These are phyloP conservation scores for Kalaharituber pfeilii DNA, from an alignment of 2,329 filamentous ascomycete species.

Conservation along the genomic window DNA sequence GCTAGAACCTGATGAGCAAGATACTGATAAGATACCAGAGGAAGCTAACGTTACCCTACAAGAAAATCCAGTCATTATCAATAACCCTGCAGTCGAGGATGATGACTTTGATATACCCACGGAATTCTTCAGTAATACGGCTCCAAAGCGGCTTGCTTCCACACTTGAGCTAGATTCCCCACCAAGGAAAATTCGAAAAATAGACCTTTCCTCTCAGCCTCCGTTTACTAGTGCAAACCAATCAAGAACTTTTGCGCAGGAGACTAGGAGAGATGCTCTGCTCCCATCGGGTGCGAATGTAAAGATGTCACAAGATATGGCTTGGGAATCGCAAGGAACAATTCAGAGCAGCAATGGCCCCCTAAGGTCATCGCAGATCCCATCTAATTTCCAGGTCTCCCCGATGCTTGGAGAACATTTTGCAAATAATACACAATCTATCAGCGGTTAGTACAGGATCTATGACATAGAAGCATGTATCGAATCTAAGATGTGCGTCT, in stretches of 20 bases:
- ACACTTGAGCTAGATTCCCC: neutral
- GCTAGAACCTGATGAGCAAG: neutral
- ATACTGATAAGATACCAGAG: neutral
- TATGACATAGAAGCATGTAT: neutral
- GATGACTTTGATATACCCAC: neutral
- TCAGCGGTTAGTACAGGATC: neutral
- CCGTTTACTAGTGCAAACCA: constrained; percentile 5
- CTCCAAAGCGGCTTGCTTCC: neutral
- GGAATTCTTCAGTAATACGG: neutral
- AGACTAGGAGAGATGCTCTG: too few species aligned
- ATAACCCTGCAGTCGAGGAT: neutral
- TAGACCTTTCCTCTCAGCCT: neutral
- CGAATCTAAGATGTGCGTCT: neutral
- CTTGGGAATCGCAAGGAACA: too few species aligned
- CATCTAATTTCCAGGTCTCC: too few species aligned
- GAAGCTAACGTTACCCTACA: neutral
- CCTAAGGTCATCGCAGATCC: too few species aligned
- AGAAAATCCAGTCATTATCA: neutral
- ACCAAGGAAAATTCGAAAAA: neutral
- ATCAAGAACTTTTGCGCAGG: neutral
- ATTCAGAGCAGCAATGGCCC: too few species aligned
- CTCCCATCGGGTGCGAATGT: too few species aligned
- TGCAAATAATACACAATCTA: neutral
- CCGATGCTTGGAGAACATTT: neutral
- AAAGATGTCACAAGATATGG: neutral